Evolutionary conservation across 176 grass and related monocot species (phyloP).

Genomic region (Rhynchospora pubera): DNA sequence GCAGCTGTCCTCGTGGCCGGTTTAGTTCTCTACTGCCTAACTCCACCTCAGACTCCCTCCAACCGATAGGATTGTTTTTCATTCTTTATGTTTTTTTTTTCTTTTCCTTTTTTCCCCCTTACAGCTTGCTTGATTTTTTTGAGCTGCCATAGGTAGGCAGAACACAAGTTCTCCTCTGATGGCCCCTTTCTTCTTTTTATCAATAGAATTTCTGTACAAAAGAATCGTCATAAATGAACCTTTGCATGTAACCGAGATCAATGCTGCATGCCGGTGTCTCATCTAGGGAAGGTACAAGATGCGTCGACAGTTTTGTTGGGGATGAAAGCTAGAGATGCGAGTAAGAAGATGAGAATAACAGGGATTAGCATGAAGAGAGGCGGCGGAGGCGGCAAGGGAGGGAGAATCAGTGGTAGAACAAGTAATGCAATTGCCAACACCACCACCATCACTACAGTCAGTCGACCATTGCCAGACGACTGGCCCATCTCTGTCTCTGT

Average conservation of each 20-base stretch:
- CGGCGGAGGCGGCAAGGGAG: conserved; percentile 50
- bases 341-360: conserved; percentile 54
- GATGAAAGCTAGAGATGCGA: conserved; percentile 36
- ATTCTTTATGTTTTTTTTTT: conserved; percentile 18
- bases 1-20: conserved; percentile 59
- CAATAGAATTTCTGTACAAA: conserved; percentile 19
- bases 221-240: not conserved
- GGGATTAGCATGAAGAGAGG: conserved; percentile 49
- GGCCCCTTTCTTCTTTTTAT: conserved; percentile 7
- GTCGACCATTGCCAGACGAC: conserved; percentile 4
- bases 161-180: no score
- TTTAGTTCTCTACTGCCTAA: conserved; percentile 60
- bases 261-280: not conserved
- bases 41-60: conserved; percentile 29
- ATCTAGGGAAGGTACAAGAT: conserved; percentile 26
- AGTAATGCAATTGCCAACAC: conserved; percentile 33
- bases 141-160: no score
- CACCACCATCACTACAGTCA: conserved; percentile 20
- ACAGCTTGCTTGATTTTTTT: no score
- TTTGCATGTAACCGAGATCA: conserved; percentile 8
- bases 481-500: not conserved
- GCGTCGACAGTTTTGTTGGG: conserved; percentile 17
- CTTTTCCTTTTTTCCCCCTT: not conserved
- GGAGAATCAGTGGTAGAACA: conserved; percentile 53
- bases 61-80: conserved; percentile 15